Conservation (phyloP, 225 moss, liverwort and hornwort species). For the Pseudisothecium myosuroides region DNA sequence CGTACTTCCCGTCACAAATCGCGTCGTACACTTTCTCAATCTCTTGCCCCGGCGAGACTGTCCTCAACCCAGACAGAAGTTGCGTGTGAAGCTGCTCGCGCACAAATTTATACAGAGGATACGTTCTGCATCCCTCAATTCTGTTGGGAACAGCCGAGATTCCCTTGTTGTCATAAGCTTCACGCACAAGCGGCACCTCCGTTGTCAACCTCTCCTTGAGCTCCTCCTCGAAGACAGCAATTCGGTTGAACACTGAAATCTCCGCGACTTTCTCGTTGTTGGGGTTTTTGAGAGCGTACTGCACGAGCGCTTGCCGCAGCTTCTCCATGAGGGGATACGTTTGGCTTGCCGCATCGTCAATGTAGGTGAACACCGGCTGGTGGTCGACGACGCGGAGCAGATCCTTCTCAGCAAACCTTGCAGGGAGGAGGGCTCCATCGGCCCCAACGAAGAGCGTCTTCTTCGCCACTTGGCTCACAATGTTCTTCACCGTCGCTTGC, state of each 20-base stretch:
- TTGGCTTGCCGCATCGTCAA: slow-evolving; percentile 32
- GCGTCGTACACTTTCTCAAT: slow-evolving; percentile 57
- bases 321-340: slow-evolving; percentile 50
- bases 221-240: slow-evolving; percentile 42
- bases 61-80: slow-evolving; percentile 42
- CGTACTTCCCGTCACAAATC: slow-evolving; percentile 37
- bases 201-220: slow-evolving; percentile 14
- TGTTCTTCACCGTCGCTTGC: slow-evolving; percentile 39
- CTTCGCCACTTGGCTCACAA: slow-evolving; percentile 37
- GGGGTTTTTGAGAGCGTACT: slow-evolving; percentile 20
- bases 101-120: slow-evolving; percentile 65
- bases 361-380: slow-evolving; percentile 38
- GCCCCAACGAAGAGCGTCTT: slow-evolving; percentile 22
- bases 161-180: slow-evolving; percentile 40
- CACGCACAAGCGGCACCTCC: slow-evolving; percentile 17
- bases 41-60: slow-evolving; percentile 54
- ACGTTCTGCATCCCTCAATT: slow-evolving; percentile 52
- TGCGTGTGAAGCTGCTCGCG: slow-evolving; percentile 43
- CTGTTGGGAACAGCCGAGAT: slow-evolving; percentile 26
- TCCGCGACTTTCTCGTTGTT: slow-evolving; percentile 11
- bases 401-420: slow-evolving; percentile 37
- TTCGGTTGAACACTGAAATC: slow-evolving; percentile 25
- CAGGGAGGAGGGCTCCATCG: slow-evolving; percentile 5
- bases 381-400: slow-evolving; percentile 42
- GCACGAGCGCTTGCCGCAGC: slow-evolving; percentile 26